Conservation (phyloP, 2,329 filamentous ascomycete species). For the Westerdykella sp. region DNA sequence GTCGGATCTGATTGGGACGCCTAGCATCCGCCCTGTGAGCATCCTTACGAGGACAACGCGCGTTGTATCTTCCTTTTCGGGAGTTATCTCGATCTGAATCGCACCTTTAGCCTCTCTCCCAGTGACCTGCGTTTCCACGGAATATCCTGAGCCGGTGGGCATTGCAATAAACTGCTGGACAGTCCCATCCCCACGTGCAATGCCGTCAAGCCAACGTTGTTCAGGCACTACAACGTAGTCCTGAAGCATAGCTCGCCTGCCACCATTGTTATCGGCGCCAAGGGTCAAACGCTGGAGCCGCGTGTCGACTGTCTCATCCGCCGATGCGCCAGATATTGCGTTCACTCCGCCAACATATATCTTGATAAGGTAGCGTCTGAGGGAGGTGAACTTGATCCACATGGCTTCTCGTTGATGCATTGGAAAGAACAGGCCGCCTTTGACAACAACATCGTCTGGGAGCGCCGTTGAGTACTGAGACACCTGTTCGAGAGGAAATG, state of each 20-base stretch:
- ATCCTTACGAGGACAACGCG: slow-evolving; percentile 24
- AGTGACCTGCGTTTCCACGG: slow-evolving; percentile 44
- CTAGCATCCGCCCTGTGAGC: slow-evolving; percentile 57
- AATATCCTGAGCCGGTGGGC: slow-evolving; percentile 39
- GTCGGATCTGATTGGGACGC: slow-evolving; percentile 56
- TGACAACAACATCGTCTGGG: slow-evolving; percentile 30
- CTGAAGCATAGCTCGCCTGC: slow-evolving; percentile 19
- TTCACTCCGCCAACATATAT: slow-evolving; percentile 40
- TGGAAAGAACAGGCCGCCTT: slow-evolving; percentile 44
- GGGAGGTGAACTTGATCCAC: slow-evolving; percentile 37
- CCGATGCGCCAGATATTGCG: slow-evolving; percentile 36
- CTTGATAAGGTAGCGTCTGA: slow-evolving; percentile 33
- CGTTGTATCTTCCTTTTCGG: too few relatives aligned
- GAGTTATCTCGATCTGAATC: slow-evolving; percentile 44
- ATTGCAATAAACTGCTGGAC: slow-evolving; percentile 48
- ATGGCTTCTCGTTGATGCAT: slow-evolving; percentile 44
- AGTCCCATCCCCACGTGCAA: slow-evolving; percentile 28
- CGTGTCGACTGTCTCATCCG: slow-evolving; percentile 13
- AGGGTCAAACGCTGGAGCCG: too few relatives aligned
- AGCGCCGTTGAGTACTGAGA: slow-evolving; percentile 26
- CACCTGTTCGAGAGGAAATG: slow-evolving; percentile 9
- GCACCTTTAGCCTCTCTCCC: slow-evolving; percentile 39
- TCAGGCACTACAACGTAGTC: slow-evolving; percentile 41
- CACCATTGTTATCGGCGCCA: too few relatives aligned
- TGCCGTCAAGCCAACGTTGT: slow-evolving; percentile 42